phyloP scores from a whole-genome alignment of 768 basidiomycete genomes.

The Agrocybe praecox region DNA sequence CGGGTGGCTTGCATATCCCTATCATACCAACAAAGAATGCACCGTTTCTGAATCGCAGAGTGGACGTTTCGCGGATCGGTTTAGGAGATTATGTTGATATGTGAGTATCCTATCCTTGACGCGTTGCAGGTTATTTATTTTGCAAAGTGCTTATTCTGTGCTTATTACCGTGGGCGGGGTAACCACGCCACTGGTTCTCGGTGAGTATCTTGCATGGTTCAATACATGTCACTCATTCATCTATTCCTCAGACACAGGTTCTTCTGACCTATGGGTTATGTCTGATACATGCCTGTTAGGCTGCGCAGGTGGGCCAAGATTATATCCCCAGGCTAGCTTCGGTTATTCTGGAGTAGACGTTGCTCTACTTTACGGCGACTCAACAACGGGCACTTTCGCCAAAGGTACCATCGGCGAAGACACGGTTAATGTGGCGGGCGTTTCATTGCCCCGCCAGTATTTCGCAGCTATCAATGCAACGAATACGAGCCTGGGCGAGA shows the following conservation, averaged over 20 bases:
- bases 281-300: constrained; percentile 57
- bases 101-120: constrained; percentile 37
- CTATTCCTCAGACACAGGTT: constrained; percentile 62
- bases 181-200: constrained; percentile 58
- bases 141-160: constrained; percentile 62
- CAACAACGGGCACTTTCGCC: constrained; percentile 69
- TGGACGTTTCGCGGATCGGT: constrained; percentile 43
- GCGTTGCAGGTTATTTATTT: not conserved
- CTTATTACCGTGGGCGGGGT: constrained; percentile 57
- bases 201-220: constrained; percentile 32
- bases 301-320: constrained; percentile 36
- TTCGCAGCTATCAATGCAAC: constrained; percentile 72
- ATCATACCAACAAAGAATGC: constrained; percentile 27
- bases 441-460: constrained; percentile 52
- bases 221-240: not conserved
- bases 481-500: constrained; percentile 60
- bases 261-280: constrained; percentile 76
- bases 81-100: constrained; percentile 65
- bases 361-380: constrained; percentile 69
- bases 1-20: constrained; percentile 38
- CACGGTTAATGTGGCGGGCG: constrained; percentile 52
- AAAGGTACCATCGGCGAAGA: constrained; percentile 65
- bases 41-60: constrained; percentile 26
- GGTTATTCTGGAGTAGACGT: constrained; percentile 47
- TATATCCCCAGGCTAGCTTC: constrained; percentile 57